Percentiles rank a stretch among this genome's conserved stretches.
Evolutionary conservation across 2,329 filamentous ascomycete genomes (phyloP).

Genomic region (Cryphonectria nitschkei): DNA sequence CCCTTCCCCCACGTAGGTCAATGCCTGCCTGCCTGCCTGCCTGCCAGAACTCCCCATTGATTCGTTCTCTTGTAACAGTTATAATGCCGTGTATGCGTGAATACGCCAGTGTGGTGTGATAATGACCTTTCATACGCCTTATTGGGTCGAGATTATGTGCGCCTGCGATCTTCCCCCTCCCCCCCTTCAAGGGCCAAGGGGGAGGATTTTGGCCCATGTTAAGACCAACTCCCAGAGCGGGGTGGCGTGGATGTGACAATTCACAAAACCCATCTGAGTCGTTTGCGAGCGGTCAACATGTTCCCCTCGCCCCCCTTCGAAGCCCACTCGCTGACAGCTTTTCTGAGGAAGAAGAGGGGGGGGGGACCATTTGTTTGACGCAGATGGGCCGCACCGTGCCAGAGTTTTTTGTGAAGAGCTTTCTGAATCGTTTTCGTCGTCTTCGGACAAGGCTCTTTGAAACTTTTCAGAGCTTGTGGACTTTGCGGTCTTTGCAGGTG

Average conservation of each 20-base stretch:
- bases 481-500: background rate
- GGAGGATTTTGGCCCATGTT: background rate
- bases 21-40: background rate
- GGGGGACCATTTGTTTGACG: conserved; percentile 2
- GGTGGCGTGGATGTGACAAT: conserved; percentile 18
- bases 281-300: conserved; percentile 21
- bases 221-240: conserved; percentile 17
- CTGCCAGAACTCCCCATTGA: background rate
- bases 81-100: conserved; percentile 19
- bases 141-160: background rate
- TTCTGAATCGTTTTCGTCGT: too few species aligned
- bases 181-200: background rate
- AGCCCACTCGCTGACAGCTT: background rate
- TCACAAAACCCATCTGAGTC: conserved; percentile 22
- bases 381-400: conserved; percentile 15
- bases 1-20: too few species aligned
- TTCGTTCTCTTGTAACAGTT: background rate
- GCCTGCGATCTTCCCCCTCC: background rate
- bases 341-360: background rate
- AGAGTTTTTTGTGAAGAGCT: background rate
- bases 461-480: conserved; percentile 1
- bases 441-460: conserved; percentile 2
- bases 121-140: background rate
- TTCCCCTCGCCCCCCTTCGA: background rate
- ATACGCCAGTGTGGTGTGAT: conserved; percentile 16